Conservation (phyloP, 768 basidiomycete species). For the Lactifluus pinguis region DNA sequence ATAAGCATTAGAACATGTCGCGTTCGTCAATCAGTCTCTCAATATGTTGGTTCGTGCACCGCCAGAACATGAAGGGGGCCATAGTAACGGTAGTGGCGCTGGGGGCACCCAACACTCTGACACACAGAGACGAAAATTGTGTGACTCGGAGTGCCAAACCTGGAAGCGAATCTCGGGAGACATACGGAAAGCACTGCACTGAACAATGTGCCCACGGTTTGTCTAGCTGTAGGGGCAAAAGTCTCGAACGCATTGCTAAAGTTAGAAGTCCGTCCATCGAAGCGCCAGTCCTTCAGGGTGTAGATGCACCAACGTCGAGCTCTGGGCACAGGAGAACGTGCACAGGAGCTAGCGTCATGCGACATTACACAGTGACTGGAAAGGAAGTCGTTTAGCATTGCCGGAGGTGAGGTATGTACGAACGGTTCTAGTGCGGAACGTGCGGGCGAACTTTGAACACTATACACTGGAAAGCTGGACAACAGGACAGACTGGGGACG, state of each 20-base stretch:
- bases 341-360: neutral
- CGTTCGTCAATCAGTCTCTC: neutral
- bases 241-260: neutral
- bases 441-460: neutral
- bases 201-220: neutral
- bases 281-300: neutral
- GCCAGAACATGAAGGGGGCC: neutral
- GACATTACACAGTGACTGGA: neutral
- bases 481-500: neutral
- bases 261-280: neutral
- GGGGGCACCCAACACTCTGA: neutral
- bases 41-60: neutral
- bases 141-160: neutral
- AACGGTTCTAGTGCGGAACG: neutral
- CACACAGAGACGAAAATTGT: neutral
- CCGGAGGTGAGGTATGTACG: neutral
- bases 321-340: neutral
- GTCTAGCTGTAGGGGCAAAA: neutral
- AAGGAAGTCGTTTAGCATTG: neutral
- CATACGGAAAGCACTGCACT: conserved; percentile 7
- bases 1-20: neutral
- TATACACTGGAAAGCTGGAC: too few relatives aligned
- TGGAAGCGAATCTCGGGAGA: neutral
- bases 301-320: neutral
- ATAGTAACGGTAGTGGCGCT: neutral